phyloP scores from a whole-genome alignment of 2,329 filamentous ascomycete genomes.

The Kalmusia sp. region DNA sequence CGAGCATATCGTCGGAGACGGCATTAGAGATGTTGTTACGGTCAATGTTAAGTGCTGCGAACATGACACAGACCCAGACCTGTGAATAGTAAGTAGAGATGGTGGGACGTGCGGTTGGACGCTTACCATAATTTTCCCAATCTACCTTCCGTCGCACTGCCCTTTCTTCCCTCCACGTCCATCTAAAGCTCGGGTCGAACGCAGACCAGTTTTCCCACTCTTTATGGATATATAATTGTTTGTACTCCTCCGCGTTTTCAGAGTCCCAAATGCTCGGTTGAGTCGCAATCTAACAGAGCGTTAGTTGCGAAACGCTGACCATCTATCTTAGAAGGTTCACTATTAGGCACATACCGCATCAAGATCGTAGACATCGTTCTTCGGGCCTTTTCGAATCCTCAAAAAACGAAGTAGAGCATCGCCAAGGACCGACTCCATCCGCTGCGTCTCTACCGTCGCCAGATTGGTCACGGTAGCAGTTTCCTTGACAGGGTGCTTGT shows the following conservation, averaged over 20 bases:
- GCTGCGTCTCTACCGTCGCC: constrained; percentile 13
- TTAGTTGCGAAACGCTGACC: neutral
- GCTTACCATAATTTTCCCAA: constrained; percentile 17
- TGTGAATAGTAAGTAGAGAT: constrained; percentile 50
- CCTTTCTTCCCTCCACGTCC: constrained; percentile 61
- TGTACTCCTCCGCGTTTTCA: constrained; percentile 9
- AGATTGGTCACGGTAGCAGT: constrained; percentile 9
- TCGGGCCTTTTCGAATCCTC: constrained; percentile 10
- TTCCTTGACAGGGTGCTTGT: constrained; percentile 10
- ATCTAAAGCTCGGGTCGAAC: constrained; percentile 61
- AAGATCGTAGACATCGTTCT: constrained; percentile 12
- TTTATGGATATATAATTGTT: constrained; percentile 16
- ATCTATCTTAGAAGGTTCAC: too few relatives aligned
- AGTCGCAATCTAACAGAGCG: constrained; percentile 11
- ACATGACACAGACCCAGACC: constrained; percentile 57
- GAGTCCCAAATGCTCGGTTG: constrained; percentile 18
- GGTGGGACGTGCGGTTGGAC: constrained; percentile 18
- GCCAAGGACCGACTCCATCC: constrained; percentile 12
- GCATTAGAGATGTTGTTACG: constrained; percentile 46
- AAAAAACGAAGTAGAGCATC: constrained; percentile 13
- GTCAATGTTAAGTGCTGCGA: constrained; percentile 58
- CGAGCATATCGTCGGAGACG: constrained; percentile 27
- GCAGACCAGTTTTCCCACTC: constrained; percentile 64
- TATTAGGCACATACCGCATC: constrained; percentile 4
- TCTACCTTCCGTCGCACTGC: constrained; percentile 24